Conservation (phyloP, 164 flowering plant genomes). For the Vitis labrusca region DNA sequence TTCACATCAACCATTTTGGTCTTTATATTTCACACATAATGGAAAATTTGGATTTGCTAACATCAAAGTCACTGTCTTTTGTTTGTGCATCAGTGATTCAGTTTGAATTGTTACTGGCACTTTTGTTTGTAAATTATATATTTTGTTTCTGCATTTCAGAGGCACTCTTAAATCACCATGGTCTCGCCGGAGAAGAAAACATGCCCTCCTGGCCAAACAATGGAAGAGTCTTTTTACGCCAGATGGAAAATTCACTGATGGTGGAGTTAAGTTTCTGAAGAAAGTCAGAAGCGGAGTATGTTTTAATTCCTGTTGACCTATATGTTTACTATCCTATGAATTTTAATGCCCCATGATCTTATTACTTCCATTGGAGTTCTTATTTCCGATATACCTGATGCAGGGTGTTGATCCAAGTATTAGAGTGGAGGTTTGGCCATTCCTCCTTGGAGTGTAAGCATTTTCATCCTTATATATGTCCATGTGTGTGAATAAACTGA, state of each 20-base stretch:
- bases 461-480: neutral
- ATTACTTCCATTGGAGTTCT: neutral
- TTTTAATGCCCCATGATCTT: neutral
- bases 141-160: slow-evolving; percentile 35
- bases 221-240: slow-evolving; percentile 67
- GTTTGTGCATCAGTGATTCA: neutral
- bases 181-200: slow-evolving; percentile 84
- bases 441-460: slow-evolving; percentile 46
- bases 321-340: neutral
- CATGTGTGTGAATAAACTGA: neutral
- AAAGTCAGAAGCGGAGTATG: slow-evolving; percentile 91
- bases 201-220: slow-evolving; percentile 56
- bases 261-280: slow-evolving; percentile 72
- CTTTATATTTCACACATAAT: no score
- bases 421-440: slow-evolving; percentile 48
- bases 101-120: neutral
- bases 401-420: slow-evolving; percentile 46
- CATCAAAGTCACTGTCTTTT: no score
- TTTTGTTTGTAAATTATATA: neutral
- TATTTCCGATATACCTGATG: neutral
- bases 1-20: neutral
- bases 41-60: no score
- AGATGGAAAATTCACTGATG: slow-evolving; percentile 74
- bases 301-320: slow-evolving; percentile 7
- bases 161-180: slow-evolving; percentile 80